A percentile compares a stretch with the other conserved stretches of the same genome.
Evolutionary conservation across 1,284 basidiomycete species (phyloP).

Genomic region (Albatrellus sp.): DNA sequence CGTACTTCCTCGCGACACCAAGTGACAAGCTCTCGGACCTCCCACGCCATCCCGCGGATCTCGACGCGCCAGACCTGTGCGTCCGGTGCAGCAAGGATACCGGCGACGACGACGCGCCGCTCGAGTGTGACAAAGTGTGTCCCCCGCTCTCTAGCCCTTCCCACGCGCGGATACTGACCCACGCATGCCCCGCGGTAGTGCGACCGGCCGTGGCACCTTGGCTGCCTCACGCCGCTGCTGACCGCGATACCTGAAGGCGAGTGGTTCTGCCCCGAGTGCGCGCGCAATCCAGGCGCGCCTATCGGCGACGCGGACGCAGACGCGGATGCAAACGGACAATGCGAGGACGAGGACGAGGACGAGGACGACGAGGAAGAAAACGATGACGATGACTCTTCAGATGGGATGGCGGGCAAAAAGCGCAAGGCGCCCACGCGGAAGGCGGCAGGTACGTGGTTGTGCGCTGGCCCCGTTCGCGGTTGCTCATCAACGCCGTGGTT

Average conservation of each 20-base stretch:
- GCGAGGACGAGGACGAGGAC: constrained; percentile 6
- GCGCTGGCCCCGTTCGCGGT: too few species aligned
- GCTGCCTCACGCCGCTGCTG: constrained; percentile 74
- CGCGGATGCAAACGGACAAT: neutral
- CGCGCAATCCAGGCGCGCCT: constrained; percentile 22
- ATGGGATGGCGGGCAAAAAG: constrained; percentile 17
- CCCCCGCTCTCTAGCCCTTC: neutral
- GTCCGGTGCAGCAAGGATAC: constrained; percentile 59
- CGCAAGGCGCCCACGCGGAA: constrained; percentile 19
- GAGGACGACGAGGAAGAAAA: constrained; percentile 13
- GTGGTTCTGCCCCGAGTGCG: constrained; percentile 82
- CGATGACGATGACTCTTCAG: constrained; percentile 5
- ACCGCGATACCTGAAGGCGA: constrained; percentile 74
- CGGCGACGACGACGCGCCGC: constrained; percentile 51
- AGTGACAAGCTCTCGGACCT: constrained; percentile 60
- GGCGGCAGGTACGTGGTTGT: constrained; percentile 6
- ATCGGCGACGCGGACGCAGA: constrained; percentile 13
- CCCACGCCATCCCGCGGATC: constrained; percentile 60
- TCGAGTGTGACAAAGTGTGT: constrained; percentile 81
- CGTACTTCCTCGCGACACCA: constrained; percentile 67
- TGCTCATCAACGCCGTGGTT: neutral
- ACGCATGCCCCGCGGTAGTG: constrained; percentile 37
- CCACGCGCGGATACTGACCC: constrained; percentile 1
- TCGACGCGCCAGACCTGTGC: constrained; percentile 62
- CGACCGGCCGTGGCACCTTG: constrained; percentile 79